phyloP scores from a whole-genome alignment of 108 stramenopile genomes.

The Conticribra weissflogii region DNA sequence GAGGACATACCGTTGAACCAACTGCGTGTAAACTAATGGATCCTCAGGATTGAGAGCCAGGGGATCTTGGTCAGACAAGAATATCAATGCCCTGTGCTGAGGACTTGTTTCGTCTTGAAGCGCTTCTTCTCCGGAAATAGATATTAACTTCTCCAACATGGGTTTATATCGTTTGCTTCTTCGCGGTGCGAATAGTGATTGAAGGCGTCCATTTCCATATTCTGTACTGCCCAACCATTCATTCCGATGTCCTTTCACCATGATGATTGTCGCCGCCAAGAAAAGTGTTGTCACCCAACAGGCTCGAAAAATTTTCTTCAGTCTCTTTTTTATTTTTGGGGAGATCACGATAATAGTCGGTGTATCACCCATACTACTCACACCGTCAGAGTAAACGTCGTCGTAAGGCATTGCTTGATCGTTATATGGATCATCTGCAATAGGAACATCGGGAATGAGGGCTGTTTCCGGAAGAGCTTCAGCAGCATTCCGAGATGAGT shows the following conservation, averaged over 20 bases:
- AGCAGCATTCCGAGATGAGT: no score
- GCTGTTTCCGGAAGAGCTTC: no score
- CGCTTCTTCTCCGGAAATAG: neutral
- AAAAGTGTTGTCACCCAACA: neutral
- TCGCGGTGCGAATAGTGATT: neutral
- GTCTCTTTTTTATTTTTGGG: neutral
- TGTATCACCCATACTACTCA: neutral
- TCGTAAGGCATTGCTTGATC: neutral
- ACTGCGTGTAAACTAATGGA: conserved; percentile 38
- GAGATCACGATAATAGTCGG: neutral
- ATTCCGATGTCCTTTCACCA: neutral
- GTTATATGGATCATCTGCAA: no score
- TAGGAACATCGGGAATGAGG: no score
- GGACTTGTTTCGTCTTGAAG: conserved; percentile 26
- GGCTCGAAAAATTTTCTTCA: neutral
- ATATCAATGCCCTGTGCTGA: conserved; percentile 32
- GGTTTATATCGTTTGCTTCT: conserved; percentile 8
- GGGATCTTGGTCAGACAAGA: conserved; percentile 28
- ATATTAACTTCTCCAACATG: conserved; percentile 8
- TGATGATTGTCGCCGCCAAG: neutral
- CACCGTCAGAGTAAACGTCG: neutral
- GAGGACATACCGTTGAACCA: conserved; percentile 59
- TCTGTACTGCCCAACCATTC: conserved; percentile 1
- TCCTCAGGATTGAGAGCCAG: conserved; percentile 19
- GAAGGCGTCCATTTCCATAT: neutral